These are phyloP conservation scores for Suhomyces terraborum DNA, from an alignment of 1,139 yeast genomes.

Conservation along the genomic window DNA sequence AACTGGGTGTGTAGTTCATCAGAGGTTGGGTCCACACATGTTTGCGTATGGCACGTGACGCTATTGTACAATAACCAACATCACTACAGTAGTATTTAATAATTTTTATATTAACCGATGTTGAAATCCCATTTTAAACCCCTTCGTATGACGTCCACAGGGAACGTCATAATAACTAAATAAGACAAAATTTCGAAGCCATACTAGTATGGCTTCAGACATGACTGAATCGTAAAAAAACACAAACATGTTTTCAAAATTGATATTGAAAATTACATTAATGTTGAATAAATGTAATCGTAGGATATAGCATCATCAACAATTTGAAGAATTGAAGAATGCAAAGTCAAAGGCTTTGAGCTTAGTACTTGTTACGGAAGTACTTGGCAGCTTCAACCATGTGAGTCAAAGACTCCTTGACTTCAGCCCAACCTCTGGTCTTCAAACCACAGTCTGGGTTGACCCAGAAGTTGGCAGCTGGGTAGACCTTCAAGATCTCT, in stretches of 20 bases:
- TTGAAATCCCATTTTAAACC: constrained; percentile 55
- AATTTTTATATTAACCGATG: constrained; percentile 28
- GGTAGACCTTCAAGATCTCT: constrained; percentile 94
- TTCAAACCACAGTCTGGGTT: constrained; percentile 99
- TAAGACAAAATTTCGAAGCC: constrained; percentile 17
- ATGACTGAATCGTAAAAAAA: constrained; percentile 18
- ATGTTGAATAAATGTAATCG: constrained; percentile 68
- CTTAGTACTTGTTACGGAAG: constrained; percentile 59
- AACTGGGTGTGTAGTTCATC: too few species aligned
- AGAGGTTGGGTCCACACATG: too few species aligned
- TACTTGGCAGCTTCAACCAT: constrained; percentile 99
- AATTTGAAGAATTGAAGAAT: constrained; percentile 28
- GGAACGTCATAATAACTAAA: constrained; percentile 16
- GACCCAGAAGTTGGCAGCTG: constrained; percentile 98
- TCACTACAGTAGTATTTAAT: not conserved
- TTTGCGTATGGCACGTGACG: too few species aligned
- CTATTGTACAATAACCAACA: not conserved
- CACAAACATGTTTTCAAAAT: constrained; percentile 6
- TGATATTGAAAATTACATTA: constrained; percentile 47
- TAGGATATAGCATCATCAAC: constrained; percentile 43
- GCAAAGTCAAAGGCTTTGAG: constrained; percentile 16
- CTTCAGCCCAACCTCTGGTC: constrained; percentile 96
- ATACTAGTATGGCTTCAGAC: constrained; percentile 2
- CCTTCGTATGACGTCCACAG: constrained; percentile 26
- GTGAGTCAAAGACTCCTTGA: constrained; percentile 81